Conservation (phyloP, 78 protist genomes). For the Dictyostelium capitatum region DNA sequence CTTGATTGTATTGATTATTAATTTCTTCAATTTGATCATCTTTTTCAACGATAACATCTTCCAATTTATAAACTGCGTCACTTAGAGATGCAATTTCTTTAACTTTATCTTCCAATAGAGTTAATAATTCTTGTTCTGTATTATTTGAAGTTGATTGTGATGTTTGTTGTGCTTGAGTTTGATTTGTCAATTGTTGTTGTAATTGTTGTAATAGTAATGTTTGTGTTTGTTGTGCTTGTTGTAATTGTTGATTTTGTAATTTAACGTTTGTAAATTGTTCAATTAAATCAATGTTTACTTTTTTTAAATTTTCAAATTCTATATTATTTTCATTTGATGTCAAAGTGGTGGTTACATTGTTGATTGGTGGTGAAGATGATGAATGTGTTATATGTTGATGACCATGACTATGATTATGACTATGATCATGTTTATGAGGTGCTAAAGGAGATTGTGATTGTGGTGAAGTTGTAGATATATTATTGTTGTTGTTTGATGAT, state of each 20-base stretch:
- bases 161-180: neutral
- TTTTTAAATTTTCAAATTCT: neutral
- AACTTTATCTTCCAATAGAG: constrained; percentile 19
- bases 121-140: neutral
- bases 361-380: neutral
- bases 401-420: neutral
- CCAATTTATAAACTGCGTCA: constrained; percentile 39
- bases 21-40: constrained; percentile 63
- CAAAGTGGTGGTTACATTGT: neutral
- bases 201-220: neutral
- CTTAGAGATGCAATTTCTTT: constrained; percentile 10
- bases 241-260: constrained; percentile 18
- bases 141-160: constrained; percentile 11
- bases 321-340: neutral
- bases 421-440: neutral
- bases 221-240: neutral
- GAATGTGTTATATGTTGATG: neutral
- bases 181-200: neutral
- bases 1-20: neutral
- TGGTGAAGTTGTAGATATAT: neutral
- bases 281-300: constrained; percentile 1
- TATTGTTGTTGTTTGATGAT: neutral
- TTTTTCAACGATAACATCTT: constrained; percentile 41
- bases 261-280: neutral
- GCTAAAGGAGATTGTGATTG: neutral